phyloP scores from a whole-genome alignment of 2,329 filamentous ascomycete species.

The Colletotrichum falcatum region DNA sequence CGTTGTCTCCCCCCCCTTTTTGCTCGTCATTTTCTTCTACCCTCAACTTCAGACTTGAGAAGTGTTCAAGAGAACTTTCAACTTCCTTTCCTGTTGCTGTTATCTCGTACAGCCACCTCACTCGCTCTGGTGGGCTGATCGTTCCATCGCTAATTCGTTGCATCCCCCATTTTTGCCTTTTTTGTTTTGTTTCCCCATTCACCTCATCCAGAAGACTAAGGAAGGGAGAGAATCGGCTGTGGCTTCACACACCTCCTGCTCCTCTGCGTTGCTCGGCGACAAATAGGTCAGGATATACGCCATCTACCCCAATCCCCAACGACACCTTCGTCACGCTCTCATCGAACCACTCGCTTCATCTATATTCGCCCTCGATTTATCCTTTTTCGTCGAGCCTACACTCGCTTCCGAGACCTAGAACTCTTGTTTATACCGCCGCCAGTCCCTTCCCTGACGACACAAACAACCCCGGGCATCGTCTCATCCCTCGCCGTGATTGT shows the following conservation, averaged over 20 bases:
- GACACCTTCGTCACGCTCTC: constrained; percentile 17
- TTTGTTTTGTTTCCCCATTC: constrained; percentile 30
- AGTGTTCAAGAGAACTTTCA: constrained; percentile 37
- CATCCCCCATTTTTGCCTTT: constrained; percentile 41
- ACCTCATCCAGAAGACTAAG: constrained; percentile 7
- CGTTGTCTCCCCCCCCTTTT: constrained; percentile 14
- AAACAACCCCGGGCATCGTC: constrained; percentile 32
- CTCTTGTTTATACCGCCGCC: constrained; percentile 14
- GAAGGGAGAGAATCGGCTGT: constrained; percentile 31
- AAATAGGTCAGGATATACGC: constrained; percentile 23
- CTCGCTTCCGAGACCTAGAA: constrained; percentile 24
- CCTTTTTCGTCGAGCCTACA: constrained; percentile 2
- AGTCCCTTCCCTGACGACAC: constrained; percentile 4
- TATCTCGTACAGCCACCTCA: constrained; percentile 59
- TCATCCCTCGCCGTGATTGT: constrained; percentile 52
- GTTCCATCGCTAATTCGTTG: constrained; percentile 52
- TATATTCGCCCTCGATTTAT: neutral
- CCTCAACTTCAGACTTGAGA: constrained; percentile 14
- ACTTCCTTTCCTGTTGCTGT: constrained; percentile 44
- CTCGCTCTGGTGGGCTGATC: constrained; percentile 67
- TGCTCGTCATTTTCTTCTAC: constrained; percentile 41
- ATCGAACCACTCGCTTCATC: constrained; percentile 16
- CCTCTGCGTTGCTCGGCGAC: constrained; percentile 36
- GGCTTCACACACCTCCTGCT: constrained; percentile 19
- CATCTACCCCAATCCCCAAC: neutral